Evolutionary conservation across 306 rosid species (phyloP), one percentile per base, ranked within the genome.

Genomic region (Citrullus mucosospermus): DNA sequence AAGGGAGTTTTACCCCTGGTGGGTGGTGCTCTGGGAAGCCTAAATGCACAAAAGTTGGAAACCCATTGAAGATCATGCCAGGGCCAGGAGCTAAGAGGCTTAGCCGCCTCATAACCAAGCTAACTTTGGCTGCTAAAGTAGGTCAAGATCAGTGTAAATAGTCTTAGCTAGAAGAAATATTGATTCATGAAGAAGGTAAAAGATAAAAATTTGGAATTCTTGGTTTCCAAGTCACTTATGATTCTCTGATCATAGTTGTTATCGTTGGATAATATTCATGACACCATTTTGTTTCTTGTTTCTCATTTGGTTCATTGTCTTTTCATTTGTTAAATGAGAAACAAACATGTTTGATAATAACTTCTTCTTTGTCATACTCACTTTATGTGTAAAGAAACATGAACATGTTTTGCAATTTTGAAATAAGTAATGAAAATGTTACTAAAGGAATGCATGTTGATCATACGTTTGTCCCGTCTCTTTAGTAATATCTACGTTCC

Each of bases 21-120:
- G 97, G 93, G n/a, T 94, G 98, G 98, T 94, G 97, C 48, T 77
- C 92, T 8, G 97, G 94, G 6, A 87, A 78, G 76, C 92, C 92
- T 1, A 83, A 88, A 74, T 94, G 98, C 56, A 85, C 95, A 2
- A 77, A 88, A 86, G 86, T 94, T 62, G 96, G 98, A 8, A 78
- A 94, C 88, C 79, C 85, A 6, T 80, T 70, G 71, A 87, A 89
- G 78, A 86, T 94, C 78, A 87, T 85, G 84, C 95, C 98, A 36
- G 89, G 98, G 62, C 89, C 86, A 0, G 97, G 93, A 7, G 77
- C 94, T 13, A 80, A 82, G 20, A 84, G 95, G 88, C 93, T 92
- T 84, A 83, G 59, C 17, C 74, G 80, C 76, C 96, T 92, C 30
- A 68, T 92, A 13, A 62, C 73, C 15, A 79, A 53, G 81, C 62